A percentile compares a stretch with the other conserved stretches of the same genome.
These are phyloP conservation scores for Phytophthora colocasiae DNA, from an alignment of 352 stramenopile genomes.

Conservation along the genomic window DNA sequence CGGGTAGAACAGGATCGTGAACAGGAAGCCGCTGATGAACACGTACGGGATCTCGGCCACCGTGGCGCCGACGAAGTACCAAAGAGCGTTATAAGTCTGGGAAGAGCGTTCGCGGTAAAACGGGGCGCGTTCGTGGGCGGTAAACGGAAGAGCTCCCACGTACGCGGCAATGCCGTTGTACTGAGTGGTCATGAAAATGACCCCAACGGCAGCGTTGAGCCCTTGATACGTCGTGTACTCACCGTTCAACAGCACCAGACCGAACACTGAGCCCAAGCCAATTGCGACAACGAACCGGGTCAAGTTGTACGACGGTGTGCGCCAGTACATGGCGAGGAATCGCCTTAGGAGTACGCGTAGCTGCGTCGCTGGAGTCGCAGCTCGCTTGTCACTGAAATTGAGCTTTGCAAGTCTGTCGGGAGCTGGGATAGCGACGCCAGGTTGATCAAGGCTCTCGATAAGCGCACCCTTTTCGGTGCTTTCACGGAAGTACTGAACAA, in stretches of 20 bases:
- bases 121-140: constrained; percentile 70
- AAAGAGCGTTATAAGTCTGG: constrained; percentile 79
- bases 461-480: constrained; percentile 14
- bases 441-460: constrained; percentile 3
- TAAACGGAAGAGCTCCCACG: constrained; percentile 62
- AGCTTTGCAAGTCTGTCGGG: constrained; percentile 12
- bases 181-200: constrained; percentile 65
- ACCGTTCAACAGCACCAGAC: constrained; percentile 52
- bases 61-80: constrained; percentile 73
- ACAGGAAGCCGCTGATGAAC: constrained; percentile 46
- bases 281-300: constrained; percentile 60
- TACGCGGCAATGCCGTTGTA: constrained; percentile 73
- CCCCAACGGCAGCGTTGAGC: constrained; percentile 49
- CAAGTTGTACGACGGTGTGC: constrained; percentile 78
- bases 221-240: constrained; percentile 43
- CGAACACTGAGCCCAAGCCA: constrained; percentile 72
- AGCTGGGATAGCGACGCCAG: constrained; percentile 13
- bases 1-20: constrained; percentile 55
- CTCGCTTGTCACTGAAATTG: constrained; percentile 23
- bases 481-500: constrained; percentile 30
- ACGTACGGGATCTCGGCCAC: constrained; percentile 78
- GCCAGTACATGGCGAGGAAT: constrained; percentile 41
- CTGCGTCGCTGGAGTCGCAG: constrained; percentile 20
- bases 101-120: constrained; percentile 91
- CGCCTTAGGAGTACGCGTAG: background rate